phyloP scores from a whole-genome alignment of 2,329 filamentous ascomycete genomes.

The Botrytis pseudocinerea region DNA sequence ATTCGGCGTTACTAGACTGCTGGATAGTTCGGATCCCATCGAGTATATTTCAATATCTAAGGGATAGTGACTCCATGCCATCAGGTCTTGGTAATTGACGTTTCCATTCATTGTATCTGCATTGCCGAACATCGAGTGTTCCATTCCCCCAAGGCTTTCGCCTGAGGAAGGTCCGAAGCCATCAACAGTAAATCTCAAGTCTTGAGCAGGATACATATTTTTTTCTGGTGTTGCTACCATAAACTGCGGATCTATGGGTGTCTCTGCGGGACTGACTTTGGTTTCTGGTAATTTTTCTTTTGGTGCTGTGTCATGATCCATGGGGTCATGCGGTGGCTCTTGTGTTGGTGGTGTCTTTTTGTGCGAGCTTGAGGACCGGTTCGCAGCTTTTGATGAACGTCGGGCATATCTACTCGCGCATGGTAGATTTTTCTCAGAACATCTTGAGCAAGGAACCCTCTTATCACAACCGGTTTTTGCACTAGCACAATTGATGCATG shows the following conservation, averaged over 20 bases:
- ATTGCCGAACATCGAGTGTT: conserved; percentile 19
- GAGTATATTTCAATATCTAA: conserved; percentile 46
- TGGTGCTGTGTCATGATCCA: conserved; percentile 16
- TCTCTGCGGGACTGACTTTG: background rate
- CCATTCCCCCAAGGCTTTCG: conserved; percentile 13
- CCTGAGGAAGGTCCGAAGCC: conserved; percentile 17
- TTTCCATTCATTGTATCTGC: conserved; percentile 35
- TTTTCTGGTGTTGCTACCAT: conserved; percentile 16
- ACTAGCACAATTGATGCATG: conserved; percentile 52
- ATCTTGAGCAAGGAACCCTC: conserved; percentile 51
- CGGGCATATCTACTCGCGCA: conserved; percentile 53
- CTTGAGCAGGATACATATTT: conserved; percentile 8
- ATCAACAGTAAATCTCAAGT: conserved; percentile 15
- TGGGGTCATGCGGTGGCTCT: conserved; percentile 21
- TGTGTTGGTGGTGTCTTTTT: conserved; percentile 20
- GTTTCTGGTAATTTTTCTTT: conserved; percentile 13
- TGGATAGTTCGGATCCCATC: conserved; percentile 13
- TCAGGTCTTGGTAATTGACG: conserved; percentile 47
- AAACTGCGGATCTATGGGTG: conserved; percentile 9
- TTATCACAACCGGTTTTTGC: conserved; percentile 56
- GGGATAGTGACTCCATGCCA: conserved; percentile 48
- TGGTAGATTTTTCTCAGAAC: conserved; percentile 50
- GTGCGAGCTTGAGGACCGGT: conserved; percentile 19
- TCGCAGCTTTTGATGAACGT: conserved; percentile 48
- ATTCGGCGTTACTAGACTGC: conserved; percentile 11